These are phyloP conservation scores for Lecanoromycetidae sp. DNA, from an alignment of 2,329 filamentous ascomycete species.

Conservation along the genomic window DNA sequence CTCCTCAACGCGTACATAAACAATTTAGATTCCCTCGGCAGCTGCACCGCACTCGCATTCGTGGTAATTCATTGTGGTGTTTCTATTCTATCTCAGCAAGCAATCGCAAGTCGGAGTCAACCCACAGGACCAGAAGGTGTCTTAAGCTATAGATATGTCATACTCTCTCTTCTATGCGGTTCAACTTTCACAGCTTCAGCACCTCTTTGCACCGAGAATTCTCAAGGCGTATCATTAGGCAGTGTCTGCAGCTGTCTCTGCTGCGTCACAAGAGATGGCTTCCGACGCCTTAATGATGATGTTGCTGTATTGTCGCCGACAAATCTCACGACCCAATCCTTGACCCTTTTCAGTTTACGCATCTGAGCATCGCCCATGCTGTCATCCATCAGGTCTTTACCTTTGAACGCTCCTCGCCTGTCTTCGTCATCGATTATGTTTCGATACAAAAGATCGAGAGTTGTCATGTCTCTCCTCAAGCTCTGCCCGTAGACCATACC, in stretches of 20 bases:
- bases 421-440: constrained; percentile 41
- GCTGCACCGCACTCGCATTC: too few relatives aligned
- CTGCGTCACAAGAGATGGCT: too few relatives aligned
- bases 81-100: too few relatives aligned
- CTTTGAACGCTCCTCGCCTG: constrained; percentile 45
- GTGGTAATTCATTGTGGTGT: too few relatives aligned
- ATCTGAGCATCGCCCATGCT: constrained; percentile 35
- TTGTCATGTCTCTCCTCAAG: constrained; percentile 58
- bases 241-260: not conserved
- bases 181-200: too few relatives aligned
- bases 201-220: too few relatives aligned
- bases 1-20: too few relatives aligned
- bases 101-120: too few relatives aligned
- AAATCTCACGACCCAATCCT: constrained; percentile 63
- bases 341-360: constrained; percentile 54
- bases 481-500: constrained; percentile 76
- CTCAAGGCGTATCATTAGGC: not conserved
- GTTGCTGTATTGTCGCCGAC: constrained; percentile 33
- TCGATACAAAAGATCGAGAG: constrained; percentile 54
- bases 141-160: too few relatives aligned
- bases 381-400: constrained; percentile 35
- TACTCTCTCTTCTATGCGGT: too few relatives aligned
- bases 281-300: not conserved
- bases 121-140: too few relatives aligned
- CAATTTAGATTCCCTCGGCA: too few relatives aligned